A percentile compares a stretch with the other conserved stretches of the same genome.
Conservation (phyloP, 2,329 filamentous ascomycete genomes). For the Fusarium mundagurra region DNA sequence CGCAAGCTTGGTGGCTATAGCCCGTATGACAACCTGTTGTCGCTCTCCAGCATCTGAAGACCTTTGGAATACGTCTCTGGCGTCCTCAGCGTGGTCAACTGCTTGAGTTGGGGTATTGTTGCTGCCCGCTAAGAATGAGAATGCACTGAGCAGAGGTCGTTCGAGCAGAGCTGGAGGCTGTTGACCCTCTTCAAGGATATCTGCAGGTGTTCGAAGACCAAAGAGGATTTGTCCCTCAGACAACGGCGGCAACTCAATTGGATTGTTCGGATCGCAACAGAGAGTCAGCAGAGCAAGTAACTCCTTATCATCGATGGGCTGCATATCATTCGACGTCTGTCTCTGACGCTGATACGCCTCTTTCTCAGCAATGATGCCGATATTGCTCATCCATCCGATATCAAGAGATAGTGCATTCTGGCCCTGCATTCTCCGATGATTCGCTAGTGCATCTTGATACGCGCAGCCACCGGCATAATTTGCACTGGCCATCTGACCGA, state of each 20-base stretch:
- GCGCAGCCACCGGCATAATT: conserved; percentile 52
- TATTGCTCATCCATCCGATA: conserved; percentile 1
- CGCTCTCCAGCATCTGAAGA: neutral
- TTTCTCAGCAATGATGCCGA: conserved; percentile 1
- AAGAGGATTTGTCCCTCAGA: neutral
- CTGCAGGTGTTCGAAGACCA: neutral
- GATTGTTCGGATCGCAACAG: neutral
- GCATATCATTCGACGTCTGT: neutral
- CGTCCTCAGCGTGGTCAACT: neutral
- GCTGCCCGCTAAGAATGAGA: neutral
- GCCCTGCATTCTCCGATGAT: neutral
- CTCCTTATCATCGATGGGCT: neutral
- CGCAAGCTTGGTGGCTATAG: conserved; percentile 45
- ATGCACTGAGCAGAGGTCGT: neutral
- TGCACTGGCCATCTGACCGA: conserved; percentile 48
- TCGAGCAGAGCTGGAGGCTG: neutral
- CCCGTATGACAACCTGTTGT: conserved; percentile 9
- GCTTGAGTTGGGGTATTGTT: neutral
- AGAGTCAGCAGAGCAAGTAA: neutral
- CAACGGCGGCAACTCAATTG: rapidly evolving
- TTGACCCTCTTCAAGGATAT: neutral
- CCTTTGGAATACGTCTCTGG: conserved; percentile 39
- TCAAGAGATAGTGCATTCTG: neutral
- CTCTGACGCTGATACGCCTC: neutral
- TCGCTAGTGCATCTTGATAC: neutral